phyloP scores from a whole-genome alignment of 148 eudicot genomes.

The Rhododendron henanense region DNA sequence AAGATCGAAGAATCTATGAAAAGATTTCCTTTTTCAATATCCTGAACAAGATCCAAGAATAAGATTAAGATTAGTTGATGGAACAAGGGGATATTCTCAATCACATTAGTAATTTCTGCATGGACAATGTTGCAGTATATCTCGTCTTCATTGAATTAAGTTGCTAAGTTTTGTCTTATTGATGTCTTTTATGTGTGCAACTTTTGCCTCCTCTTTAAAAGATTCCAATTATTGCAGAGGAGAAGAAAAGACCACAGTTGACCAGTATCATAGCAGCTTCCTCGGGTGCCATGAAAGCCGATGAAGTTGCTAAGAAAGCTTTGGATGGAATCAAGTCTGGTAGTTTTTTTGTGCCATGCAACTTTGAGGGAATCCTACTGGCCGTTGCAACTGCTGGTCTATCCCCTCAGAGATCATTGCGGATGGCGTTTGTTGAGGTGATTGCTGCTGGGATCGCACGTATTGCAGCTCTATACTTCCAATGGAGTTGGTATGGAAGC shows the following conservation, averaged over 20 bases:
- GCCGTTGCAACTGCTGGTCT: slow-evolving; percentile 79
- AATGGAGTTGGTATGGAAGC: slow-evolving; percentile 71
- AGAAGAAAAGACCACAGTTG: slow-evolving; percentile 60
- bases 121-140: neutral
- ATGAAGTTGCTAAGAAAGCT: slow-evolving; percentile 76
- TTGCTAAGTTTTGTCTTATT: neutral
- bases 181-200: neutral
- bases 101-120: neutral
- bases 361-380: slow-evolving; percentile 62
- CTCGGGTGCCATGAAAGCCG: slow-evolving; percentile 82
- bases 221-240: slow-evolving; percentile 40
- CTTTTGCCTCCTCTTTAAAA: neutral
- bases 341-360: slow-evolving; percentile 73
- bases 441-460: slow-evolving; percentile 55
- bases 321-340: slow-evolving; percentile 65
- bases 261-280: slow-evolving; percentile 71
- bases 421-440: slow-evolving; percentile 90
- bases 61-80: neutral
- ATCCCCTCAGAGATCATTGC: slow-evolving; percentile 74
- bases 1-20: neutral
- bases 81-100: neutral
- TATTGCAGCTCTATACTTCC: slow-evolving; percentile 58
- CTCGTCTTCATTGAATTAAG: neutral
- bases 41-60: neutral
- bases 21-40: neutral